Evolutionary conservation across 352 stramenopile species (phyloP).

Genomic region (Globisporangium mamillatum): DNA sequence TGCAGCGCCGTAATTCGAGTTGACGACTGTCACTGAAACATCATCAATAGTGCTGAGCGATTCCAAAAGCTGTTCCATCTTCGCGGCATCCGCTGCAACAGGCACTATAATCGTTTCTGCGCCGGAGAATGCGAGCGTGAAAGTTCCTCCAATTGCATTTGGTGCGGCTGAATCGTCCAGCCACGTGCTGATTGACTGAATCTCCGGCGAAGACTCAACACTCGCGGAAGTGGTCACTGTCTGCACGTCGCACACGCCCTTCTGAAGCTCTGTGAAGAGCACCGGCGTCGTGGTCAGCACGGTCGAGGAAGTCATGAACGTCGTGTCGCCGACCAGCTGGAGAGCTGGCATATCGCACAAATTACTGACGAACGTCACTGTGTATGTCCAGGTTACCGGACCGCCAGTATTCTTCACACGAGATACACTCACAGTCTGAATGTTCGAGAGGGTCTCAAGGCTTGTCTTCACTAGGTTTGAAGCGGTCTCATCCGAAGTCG

Average conservation of each 20-base stretch:
- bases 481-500: slow-evolving; percentile 48
- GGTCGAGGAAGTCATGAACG: slow-evolving; percentile 43
- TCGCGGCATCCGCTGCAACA: slow-evolving; percentile 26
- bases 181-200: slow-evolving; percentile 87
- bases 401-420: slow-evolving; percentile 24
- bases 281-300: slow-evolving; percentile 29
- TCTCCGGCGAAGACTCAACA: slow-evolving; percentile 85
- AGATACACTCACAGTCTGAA: slow-evolving; percentile 82
- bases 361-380: slow-evolving; percentile 86
- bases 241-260: slow-evolving; percentile 94
- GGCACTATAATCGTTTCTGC: slow-evolving; percentile 42
- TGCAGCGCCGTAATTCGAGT: slow-evolving; percentile 42
- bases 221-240: slow-evolving; percentile 90
- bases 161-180: slow-evolving; percentile 38
- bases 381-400: slow-evolving; percentile 56
- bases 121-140: slow-evolving; percentile 61
- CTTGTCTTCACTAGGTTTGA: slow-evolving; percentile 78
- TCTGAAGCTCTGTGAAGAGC: slow-evolving; percentile 64
- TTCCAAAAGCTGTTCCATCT: slow-evolving; percentile 70
- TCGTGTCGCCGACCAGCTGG: slow-evolving; percentile 41
- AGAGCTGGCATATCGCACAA: slow-evolving; percentile 81
- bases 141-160: slow-evolving; percentile 51
- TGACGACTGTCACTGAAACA: slow-evolving; percentile 59
- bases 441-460: slow-evolving; percentile 76
- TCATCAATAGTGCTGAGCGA: slow-evolving; percentile 71